Percentiles rank a stretch among this genome's conserved stretches.
phyloP scores from a whole-genome alignment of 2,329 filamentous ascomycete genomes.

The Nemania diffusa region DNA sequence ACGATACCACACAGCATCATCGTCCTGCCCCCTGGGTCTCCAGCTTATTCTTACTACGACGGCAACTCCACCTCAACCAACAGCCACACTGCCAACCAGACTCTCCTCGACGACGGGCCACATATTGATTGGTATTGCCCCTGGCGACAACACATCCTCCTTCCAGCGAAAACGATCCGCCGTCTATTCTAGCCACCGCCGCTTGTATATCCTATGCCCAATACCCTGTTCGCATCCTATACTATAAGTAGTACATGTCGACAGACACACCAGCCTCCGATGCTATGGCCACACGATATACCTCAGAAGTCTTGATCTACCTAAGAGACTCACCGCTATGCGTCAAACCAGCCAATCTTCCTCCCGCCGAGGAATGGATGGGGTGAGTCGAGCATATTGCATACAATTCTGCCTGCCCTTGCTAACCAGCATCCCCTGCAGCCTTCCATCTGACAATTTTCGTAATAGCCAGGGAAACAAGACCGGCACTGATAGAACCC shows the following conservation, averaged over 20 bases:
- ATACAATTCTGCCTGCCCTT: slow-evolving; percentile 12
- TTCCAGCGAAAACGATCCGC: not conserved
- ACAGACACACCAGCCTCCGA: slow-evolving; percentile 34
- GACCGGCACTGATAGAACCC: slow-evolving; percentile 56
- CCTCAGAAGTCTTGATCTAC: slow-evolving; percentile 77
- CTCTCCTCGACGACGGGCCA: slow-evolving; percentile 8
- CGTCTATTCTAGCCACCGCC: not conserved
- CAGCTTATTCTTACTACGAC: slow-evolving; percentile 19
- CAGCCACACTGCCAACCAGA: slow-evolving; percentile 8
- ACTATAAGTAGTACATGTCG: slow-evolving; percentile 29
- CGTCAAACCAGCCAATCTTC: slow-evolving; percentile 79
- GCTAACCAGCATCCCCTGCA: slow-evolving; percentile 43
- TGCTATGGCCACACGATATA: slow-evolving; percentile 73
- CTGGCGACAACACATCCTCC: not conserved
- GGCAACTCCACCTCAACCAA: slow-evolving; percentile 19
- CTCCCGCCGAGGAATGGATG: slow-evolving; percentile 95
- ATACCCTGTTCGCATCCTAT: not conserved
- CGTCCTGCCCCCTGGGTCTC: not conserved
- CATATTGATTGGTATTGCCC: not conserved
- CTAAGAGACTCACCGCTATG: slow-evolving; percentile 86
- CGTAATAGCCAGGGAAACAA: slow-evolving; percentile 57
- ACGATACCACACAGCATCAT: slow-evolving; percentile 12
- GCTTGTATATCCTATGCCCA: slow-evolving; percentile 18
- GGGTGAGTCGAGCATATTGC: slow-evolving; percentile 68
- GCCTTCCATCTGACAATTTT: slow-evolving; percentile 57